Base-by-base conservation (phyloP, 2,329 filamentous ascomycete genomes). In the Ascochyta rabiei region DNA sequence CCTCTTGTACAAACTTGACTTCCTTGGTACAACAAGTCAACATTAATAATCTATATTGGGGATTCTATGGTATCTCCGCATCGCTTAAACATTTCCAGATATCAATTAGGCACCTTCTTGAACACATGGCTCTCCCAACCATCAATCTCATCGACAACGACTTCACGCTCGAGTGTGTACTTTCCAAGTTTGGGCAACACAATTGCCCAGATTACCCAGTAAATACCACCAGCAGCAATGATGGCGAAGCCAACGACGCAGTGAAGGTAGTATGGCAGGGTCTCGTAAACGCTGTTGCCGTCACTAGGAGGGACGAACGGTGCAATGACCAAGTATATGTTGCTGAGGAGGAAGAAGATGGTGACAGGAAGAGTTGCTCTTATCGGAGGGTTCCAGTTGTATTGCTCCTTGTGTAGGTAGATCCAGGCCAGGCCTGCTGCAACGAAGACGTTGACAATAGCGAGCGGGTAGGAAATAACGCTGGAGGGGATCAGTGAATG, bases 391-490 rank as follows among this genome's bases (percentile, higher is more conserved):
- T 75, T 67, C 80, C 80, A 83, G 62, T 77, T 72, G 30, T 76
- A 80, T 56, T 76, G 75, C 33, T 68, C 44, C 30, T 60, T 59
- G 54, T 73, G 64, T 58, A 72, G 73, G 64, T 82, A 82, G 35
- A 82, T 76, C 61, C 79, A 78, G 52, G 79, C 71, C 9, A 83
- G 75, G 10, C 77, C 80, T n/a, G 68, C 74, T 9, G 79, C 77
- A 28, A 83, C 80, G 57, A 82, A 81, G 41, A 77, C 72, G 62
- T 83, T 82, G 68, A 83, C 75, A 37, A 82, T 75, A n/a, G 85
- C 82, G 12, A 87, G 78, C 0, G 86, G 86, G 63, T 88, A 88
- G 0, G 84, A 85, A 65, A 88, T 88, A 48, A 88, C 80, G 71
- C 79, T 84, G 50, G 19, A 41, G 21, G n/a, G 15, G 6, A 24